Base-by-base conservation (phyloP, 768 basidiomycete species). In the Tephrocybe sp. region DNA sequence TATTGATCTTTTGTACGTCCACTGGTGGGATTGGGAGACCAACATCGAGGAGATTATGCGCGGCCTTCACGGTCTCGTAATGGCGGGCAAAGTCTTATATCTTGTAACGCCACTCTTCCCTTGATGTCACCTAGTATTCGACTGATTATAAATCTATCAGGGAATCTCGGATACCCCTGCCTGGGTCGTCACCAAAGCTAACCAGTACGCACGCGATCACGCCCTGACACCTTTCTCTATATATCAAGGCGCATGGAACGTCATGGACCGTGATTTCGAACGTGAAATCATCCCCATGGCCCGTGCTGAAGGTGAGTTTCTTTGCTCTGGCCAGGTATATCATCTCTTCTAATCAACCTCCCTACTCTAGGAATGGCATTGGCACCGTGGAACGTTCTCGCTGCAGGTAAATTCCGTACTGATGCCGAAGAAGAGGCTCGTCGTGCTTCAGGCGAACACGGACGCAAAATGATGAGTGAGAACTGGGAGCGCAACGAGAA, bases 31-130 rank as follows among this genome's bases (percentile, higher is more conserved):
- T 57, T 80, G 67, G 52, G 61, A 69, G 12, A 79, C 77, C 9
- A 66, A 68, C 13, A 67, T 84, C 40, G 73, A 77, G 54, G 83
- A 86, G 61, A 62, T 83, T 24, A 82, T 84, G 79, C 69, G 74
- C 40, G 62, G 67, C 4, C 64, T 86, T 4, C 77, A 84, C 55
- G 68, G 68, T 18, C 69, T 84, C 31, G 76, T 84, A 40, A 60
- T 63, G 7, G 57, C 65, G 19, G 74, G 82, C 15, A 83, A 82
- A 57, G 78, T 82, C 15, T 59, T 77, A 4, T 78, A 80, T 54
- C 64, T 69, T 19, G 69, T 68, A 44, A 45, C 61, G 38, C 3
- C 16, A 19, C 7, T 18, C 18, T 34, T n/a, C n/a, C n/a, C n/a
- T n/a, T n/a, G n/a, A 34, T 15, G 33, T 15, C 37, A 45, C 33